Evolutionary conservation across 2,329 filamentous ascomycete genomes (phyloP).

Genomic region (Aspergillus fumigatiaffinis): DNA sequence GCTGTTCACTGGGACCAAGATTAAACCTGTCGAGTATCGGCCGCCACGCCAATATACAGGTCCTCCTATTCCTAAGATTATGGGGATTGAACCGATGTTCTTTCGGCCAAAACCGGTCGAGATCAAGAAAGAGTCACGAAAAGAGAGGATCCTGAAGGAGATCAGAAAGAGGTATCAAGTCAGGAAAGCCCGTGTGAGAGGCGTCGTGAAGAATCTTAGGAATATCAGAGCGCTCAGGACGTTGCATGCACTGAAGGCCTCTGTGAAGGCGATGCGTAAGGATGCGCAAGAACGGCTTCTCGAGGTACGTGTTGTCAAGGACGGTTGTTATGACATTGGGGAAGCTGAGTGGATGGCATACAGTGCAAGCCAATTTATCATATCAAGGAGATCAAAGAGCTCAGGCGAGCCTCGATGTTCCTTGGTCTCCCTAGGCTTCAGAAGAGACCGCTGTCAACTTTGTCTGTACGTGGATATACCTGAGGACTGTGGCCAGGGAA

Average conservation of each 20-base stretch:
- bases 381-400: constrained; percentile 3
- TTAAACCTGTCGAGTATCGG: constrained; percentile 1
- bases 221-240: not conserved
- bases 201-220: not conserved
- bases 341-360: not conserved
- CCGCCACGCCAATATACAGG: not conserved
- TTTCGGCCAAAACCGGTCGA: not conserved
- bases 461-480: not conserved
- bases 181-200: not conserved
- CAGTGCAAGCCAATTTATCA: constrained; percentile 6
- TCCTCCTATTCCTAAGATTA: constrained; percentile 1
- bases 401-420: constrained; percentile 2
- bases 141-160: not conserved
- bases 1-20: not conserved
- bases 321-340: not conserved
- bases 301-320: not conserved
- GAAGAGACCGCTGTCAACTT: not conserved
- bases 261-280: not conserved
- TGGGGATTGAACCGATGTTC: not conserved
- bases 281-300: not conserved
- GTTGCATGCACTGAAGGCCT: not conserved
- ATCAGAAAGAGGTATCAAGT: not conserved
- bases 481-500: not conserved
- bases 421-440: not conserved
- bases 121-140: not conserved